These are phyloP conservation scores for Epichloe uncinata DNA, from an alignment of 2,329 filamentous ascomycete species.

Conservation along the genomic window DNA sequence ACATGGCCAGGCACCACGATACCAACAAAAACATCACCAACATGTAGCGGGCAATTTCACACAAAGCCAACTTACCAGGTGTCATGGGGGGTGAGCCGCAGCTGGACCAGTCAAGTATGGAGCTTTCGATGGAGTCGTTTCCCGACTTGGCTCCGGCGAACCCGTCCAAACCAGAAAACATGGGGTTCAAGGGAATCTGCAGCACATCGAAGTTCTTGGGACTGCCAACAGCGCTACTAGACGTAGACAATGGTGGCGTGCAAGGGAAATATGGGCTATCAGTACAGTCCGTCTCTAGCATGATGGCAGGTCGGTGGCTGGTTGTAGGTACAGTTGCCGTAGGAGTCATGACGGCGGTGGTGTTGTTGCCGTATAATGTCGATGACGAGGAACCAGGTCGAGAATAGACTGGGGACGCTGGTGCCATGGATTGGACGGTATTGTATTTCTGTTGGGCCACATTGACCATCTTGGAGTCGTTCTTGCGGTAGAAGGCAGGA, in stretches of 20 bases:
- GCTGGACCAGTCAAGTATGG: conserved; percentile 65
- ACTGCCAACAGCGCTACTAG: conserved; percentile 76
- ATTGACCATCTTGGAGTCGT: conserved; percentile 51
- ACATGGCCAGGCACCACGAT: neutral
- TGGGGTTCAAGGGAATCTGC: conserved; percentile 70
- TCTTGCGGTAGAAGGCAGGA: conserved; percentile 78
- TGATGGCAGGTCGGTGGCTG: conserved; percentile 63
- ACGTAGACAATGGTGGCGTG: conserved; percentile 75
- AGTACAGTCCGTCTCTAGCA: conserved; percentile 63
- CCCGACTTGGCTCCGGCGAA: conserved; percentile 53
- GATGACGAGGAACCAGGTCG: conserved; percentile 49
- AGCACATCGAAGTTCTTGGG: conserved; percentile 65
- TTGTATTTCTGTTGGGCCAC: conserved; percentile 9
- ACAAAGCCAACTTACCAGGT: conserved; percentile 54
- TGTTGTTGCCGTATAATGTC: conserved; percentile 38
- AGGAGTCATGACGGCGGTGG: conserved; percentile 55
- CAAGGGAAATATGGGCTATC: conserved; percentile 65
- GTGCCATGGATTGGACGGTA: conserved; percentile 39
- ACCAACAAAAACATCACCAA: neutral
- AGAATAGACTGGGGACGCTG: conserved; percentile 50
- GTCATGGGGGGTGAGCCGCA: conserved; percentile 77
- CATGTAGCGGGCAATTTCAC: neutral
- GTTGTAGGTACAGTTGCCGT: conserved; percentile 62
- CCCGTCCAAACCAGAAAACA: conserved; percentile 60
- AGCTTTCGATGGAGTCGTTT: conserved; percentile 58